Evolutionary conservation across 2,329 filamentous ascomycete species (phyloP).

Genomic region (Colletotrichum siamense): DNA sequence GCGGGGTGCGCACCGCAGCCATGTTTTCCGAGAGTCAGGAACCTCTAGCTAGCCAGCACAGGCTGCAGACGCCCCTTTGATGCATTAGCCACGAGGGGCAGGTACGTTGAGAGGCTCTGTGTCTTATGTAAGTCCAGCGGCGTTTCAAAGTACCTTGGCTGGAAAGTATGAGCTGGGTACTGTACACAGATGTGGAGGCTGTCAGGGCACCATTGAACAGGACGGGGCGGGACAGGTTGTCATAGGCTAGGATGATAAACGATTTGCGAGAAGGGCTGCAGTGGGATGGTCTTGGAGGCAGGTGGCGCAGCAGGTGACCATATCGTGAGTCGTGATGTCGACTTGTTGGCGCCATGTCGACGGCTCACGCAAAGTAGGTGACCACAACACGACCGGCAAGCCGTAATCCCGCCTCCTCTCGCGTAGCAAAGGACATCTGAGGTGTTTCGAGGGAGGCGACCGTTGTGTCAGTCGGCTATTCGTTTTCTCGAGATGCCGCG

Average conservation of each 20-base stretch:
- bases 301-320: background rate
- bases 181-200: background rate
- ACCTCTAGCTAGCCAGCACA: background rate
- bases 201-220: background rate
- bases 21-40: background rate
- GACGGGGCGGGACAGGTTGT: background rate
- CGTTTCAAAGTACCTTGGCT: background rate
- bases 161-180: background rate
- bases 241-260: background rate
- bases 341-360: background rate
- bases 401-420: background rate
- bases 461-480: background rate
- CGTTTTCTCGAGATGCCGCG: background rate
- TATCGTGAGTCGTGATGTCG: background rate
- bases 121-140: background rate
- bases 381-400: background rate
- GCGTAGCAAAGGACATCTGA: rapidly evolving
- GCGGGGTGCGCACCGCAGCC: background rate
- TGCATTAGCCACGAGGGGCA: background rate
- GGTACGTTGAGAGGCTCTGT: background rate
- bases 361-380: background rate
- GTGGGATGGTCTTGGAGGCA: background rate
- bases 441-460: background rate
- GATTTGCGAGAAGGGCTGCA: background rate
- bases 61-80: background rate